Conservation (phyloP, 345 rosid genomes). For the Anacardium occidentale region DNA sequence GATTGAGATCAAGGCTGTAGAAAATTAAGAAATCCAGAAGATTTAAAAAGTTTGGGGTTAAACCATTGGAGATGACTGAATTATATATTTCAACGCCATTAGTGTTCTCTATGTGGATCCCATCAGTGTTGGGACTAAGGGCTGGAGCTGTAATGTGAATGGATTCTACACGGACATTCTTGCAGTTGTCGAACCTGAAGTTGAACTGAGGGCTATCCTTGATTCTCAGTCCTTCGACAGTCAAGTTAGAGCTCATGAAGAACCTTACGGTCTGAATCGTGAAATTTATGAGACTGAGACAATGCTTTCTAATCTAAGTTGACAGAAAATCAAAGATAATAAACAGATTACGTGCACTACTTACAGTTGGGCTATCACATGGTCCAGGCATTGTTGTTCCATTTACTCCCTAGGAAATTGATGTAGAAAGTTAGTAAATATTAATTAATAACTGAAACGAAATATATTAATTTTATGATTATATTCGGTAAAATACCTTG, state of each 20-base stretch:
- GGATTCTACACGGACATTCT: constrained; percentile 44
- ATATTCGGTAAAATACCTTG: constrained; percentile 45
- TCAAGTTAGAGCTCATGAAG: constrained; percentile 72
- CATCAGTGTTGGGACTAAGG: constrained; percentile 88
- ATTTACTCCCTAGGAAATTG: constrained; percentile 49
- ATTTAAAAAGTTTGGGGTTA: background rate
- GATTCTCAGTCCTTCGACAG: constrained; percentile 59
- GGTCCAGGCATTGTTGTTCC: constrained; percentile 70
- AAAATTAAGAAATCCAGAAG: background rate
- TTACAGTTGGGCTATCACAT: constrained; percentile 90
- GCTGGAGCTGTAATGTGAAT: constrained; percentile 73
- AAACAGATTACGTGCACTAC: constrained; percentile 17
- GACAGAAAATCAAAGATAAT: background rate
- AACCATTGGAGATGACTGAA: constrained; percentile 81
- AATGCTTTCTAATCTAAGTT: background rate
- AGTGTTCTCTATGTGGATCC: constrained; percentile 76
- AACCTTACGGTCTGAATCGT: constrained; percentile 48
- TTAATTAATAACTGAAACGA: background rate
- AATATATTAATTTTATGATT: background rate
- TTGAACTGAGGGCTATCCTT: constrained; percentile 83
- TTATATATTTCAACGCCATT: constrained; percentile 63
- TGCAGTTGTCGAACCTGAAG: constrained; percentile 67
- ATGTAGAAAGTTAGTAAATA: background rate
- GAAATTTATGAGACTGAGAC: background rate
- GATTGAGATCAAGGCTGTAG: background rate